phyloP scores from a whole-genome alignment of 2,329 filamentous ascomycete genomes.

The Pseudogymnoascus sp. region DNA sequence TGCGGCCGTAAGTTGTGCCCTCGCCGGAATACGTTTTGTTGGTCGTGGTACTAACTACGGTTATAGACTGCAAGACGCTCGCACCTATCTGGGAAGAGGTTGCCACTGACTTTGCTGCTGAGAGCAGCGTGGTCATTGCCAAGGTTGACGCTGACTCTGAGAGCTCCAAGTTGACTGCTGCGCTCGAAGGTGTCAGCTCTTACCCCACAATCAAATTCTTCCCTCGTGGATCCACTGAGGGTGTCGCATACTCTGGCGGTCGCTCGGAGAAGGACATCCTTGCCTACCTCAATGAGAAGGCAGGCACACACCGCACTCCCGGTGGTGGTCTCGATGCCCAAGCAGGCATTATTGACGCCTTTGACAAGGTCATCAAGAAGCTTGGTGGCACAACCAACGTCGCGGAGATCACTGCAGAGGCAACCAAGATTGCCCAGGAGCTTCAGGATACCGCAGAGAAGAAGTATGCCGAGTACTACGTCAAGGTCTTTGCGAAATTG shows the following conservation, averaged over 20 bases:
- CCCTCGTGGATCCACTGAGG: slow-evolving; percentile 68
- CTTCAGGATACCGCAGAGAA: slow-evolving; percentile 54
- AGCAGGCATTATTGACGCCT: slow-evolving; percentile 72
- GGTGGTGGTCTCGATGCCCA: slow-evolving; percentile 71
- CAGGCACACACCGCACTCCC: slow-evolving; percentile 73
- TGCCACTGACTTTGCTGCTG: slow-evolving; percentile 70
- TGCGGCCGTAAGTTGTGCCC: slow-evolving; percentile 76
- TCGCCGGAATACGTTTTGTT: neutral
- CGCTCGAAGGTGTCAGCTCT: slow-evolving; percentile 67
- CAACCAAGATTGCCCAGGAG: slow-evolving; percentile 59
- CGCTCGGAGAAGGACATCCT: slow-evolving; percentile 71
- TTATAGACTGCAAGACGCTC: slow-evolving; percentile 86
- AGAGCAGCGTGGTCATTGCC: slow-evolving; percentile 74
- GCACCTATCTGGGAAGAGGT: slow-evolving; percentile 85
- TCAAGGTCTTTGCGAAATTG: slow-evolving; percentile 83
- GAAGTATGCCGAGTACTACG: slow-evolving; percentile 89
- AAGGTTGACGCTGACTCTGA: slow-evolving; percentile 92
- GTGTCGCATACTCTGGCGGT: slow-evolving; percentile 63
- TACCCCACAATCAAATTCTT: slow-evolving; percentile 99
- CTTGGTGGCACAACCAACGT: slow-evolving; percentile 53
- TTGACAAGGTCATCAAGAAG: slow-evolving; percentile 70
- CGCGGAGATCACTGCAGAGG: slow-evolving; percentile 58
- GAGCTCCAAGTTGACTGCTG: slow-evolving; percentile 69
- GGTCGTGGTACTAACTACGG: slow-evolving; percentile 14
- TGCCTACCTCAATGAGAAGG: slow-evolving; percentile 76